phyloP scores from a whole-genome alignment of 345 rosid species.

The Gossypium ekmanianum region DNA sequence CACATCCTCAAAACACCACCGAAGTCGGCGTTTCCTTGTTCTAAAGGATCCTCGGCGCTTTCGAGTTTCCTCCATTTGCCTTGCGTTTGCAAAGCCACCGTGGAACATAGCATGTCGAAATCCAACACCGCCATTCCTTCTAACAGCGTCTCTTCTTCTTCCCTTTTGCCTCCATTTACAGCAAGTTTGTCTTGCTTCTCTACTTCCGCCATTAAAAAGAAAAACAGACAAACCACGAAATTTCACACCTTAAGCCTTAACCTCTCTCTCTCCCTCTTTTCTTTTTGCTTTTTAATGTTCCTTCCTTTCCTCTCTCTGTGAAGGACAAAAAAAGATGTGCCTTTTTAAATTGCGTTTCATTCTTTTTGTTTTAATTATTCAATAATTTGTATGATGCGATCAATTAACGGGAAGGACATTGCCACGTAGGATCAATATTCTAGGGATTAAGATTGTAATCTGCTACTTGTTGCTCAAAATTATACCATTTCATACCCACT shows the following conservation, averaged over 20 bases:
- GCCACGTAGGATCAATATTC: neutral
- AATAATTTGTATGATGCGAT: neutral
- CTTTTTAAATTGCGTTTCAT: neutral
- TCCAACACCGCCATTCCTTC: constrained; percentile 73
- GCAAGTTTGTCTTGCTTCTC: constrained; percentile 33
- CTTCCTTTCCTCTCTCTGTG: too few relatives aligned
- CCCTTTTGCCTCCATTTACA: neutral
- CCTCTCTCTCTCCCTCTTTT: neutral
- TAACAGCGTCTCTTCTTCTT: constrained; percentile 42
- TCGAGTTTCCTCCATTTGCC: constrained; percentile 70
- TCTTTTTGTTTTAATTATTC: neutral
- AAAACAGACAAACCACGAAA: constrained; percentile 1
- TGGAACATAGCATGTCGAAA: constrained; percentile 86
- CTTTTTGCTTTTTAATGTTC: neutral
- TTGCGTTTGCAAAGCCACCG: constrained; percentile 89
- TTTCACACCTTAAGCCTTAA: neutral
- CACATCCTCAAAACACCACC: constrained; percentile 88
- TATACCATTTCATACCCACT: neutral
- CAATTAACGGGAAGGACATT: neutral
- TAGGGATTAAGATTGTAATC: neutral
- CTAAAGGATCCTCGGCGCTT: neutral
- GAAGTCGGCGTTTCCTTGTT: constrained; percentile 33
- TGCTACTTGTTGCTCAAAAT: neutral
- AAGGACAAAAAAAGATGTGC: neutral
- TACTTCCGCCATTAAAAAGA: constrained; percentile 47